Base-by-base conservation (phyloP, 768 basidiomycete species). In the Lentinula guzmanii region DNA sequence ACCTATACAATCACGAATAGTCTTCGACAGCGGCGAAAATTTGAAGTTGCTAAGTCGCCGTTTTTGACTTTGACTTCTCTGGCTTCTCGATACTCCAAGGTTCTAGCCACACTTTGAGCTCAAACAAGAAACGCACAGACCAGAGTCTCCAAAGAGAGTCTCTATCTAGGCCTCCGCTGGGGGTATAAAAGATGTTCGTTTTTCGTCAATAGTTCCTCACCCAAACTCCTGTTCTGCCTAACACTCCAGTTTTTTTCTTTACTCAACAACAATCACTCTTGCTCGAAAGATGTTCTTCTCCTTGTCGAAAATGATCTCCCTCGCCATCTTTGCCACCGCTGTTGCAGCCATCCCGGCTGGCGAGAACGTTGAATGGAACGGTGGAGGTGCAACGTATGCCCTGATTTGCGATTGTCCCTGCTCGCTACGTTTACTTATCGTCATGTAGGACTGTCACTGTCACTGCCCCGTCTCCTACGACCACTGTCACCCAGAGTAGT, bases 261-360 rank as follows among this genome's bases (percentile, higher is more conserved):
- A 21, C 33, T 39, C 35, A 13, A 39, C 35, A 54, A 33, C 35
- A 18, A 18, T 15, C 21, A 54, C 16, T 21, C n/a, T 33, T 34
- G 9, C 37, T 46, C 58, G 46, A 15, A 65, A 41, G 48, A 73
- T 75, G 72, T 70, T 71, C 61, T 60, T 68, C 61, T 69, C 67
- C 52, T 21, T 67, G 52, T 56, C 63, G 33, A 60, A 62, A 52
- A 60, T 66, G 39, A 58, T 70, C 50, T 34, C 67, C 65, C 66
- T 63, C 50, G 67, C 67, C 62, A 59, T 70, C 50, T 63, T 64
- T n/a, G 65, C 59, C 42, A 35, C 41, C 59, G 18, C 48, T n/a
- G 34, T 50, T 28, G 35, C 18, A 8, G 48, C 42, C 1, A 28
- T 18, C 21, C 50, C 39, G 2, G 39, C 39, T 54, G 8, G 28